Evolutionary conservation across 2,329 filamentous ascomycete genomes (phyloP).

Genomic region (Xylariomycetidae sp.): DNA sequence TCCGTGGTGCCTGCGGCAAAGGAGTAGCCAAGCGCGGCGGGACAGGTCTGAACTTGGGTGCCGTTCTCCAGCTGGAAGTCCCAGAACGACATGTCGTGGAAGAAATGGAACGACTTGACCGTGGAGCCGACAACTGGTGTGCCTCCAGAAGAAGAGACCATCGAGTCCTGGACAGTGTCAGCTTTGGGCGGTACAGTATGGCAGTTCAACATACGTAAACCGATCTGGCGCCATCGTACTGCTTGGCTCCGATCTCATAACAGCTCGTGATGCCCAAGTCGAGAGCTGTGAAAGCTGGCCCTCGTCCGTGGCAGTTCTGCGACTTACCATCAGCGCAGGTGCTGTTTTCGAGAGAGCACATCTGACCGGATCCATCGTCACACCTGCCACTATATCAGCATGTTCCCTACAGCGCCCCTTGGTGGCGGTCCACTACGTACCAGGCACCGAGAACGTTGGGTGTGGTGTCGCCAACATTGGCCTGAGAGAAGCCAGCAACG

Average conservation of each 20-base stretch:
- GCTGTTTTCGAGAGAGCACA: slow-evolving; percentile 69
- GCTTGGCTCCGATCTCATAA: slow-evolving; percentile 65
- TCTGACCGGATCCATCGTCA: slow-evolving; percentile 67
- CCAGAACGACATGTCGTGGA: slow-evolving; percentile 70
- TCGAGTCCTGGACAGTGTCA: slow-evolving; percentile 8
- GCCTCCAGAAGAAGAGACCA: slow-evolving; percentile 9
- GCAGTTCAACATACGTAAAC: slow-evolving; percentile 30
- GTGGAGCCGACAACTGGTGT: slow-evolving; percentile 55
- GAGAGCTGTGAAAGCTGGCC: slow-evolving; percentile 58
- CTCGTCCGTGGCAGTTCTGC: slow-evolving; percentile 55
- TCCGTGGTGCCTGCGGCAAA: slow-evolving; percentile 90
- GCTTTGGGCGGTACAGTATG: not conserved
- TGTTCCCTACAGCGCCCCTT: not conserved
- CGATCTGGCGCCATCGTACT: slow-evolving; percentile 54
- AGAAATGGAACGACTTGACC: slow-evolving; percentile 75
- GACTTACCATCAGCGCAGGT: slow-evolving; percentile 65
- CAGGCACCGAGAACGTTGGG: slow-evolving; percentile 80
- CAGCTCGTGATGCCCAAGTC: slow-evolving; percentile 71
- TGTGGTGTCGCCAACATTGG: slow-evolving; percentile 83
- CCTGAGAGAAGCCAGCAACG: slow-evolving; percentile 85
- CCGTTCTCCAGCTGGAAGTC: slow-evolving; percentile 68
- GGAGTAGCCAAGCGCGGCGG: slow-evolving; percentile 79
- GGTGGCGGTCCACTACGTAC: slow-evolving; percentile 14
- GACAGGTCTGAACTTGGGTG: slow-evolving; percentile 65
- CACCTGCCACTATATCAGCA: slow-evolving; percentile 38